Base-by-base conservation (phyloP, 257 asterid genomes). In the Phtheirospermum japonicum region DNA sequence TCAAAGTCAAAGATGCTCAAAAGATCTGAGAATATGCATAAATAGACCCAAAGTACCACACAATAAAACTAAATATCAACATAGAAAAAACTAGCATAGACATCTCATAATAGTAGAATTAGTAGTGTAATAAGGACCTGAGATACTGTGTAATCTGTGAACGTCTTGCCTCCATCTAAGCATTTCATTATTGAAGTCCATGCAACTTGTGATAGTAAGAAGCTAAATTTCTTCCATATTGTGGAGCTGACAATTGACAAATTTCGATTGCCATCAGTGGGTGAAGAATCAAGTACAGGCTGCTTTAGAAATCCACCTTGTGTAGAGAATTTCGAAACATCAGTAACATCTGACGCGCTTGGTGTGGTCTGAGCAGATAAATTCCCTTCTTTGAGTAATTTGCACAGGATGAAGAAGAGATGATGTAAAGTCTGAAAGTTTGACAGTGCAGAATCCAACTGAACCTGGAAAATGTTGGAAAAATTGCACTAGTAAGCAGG, bases 221-320 rank as follows among this genome's bases (percentile, higher is more conserved):
- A 73, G 84, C 83, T 68, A 76, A 92, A 92, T 55, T 75, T 80
- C 74, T 83, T 79, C 96, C 95, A 84, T 23, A 66, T 50, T 32
- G 71, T 56, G 58, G 85, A 74, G 76, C 82, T 74, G 75, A 79
- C 74, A 72, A 63, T 59, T 71, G 86, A 66, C 14, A 68, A 66
- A 28, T 63, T 67, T 8, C 45, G 62, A 50, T 65, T 77, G 65
- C 71, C 61, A 65, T 80, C 72, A 59, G 66, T 56, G 64, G 76
- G 50, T 61, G 72, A 73, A 63, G 78, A 70, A 74, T 70, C 79
- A 65, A 70, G 79, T 50, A 65, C 70, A 26, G 83, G 84, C 74
- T 82, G 91, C 88, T 73, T 81, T 51, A 89, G 69, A 81, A 89
- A 87, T 77, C 96, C 97, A 65, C 99, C 99, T 75, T 83, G 85